Conservation (phyloP, 2,329 filamentous ascomycete species). For the Mycogone perniciosa region DNA sequence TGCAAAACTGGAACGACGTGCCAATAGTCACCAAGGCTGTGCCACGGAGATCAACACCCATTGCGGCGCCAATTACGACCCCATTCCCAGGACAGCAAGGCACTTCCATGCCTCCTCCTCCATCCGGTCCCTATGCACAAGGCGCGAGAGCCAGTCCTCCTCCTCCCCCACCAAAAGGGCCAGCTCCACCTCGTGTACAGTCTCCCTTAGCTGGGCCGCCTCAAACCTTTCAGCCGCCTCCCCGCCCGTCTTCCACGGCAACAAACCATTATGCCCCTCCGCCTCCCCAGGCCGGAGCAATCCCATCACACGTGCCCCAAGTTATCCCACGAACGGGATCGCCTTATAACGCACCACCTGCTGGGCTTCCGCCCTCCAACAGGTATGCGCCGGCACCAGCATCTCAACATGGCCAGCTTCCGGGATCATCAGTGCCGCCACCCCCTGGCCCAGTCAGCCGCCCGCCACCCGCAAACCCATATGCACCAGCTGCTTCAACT, state of each 20-base stretch:
- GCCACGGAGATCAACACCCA: slow-evolving; percentile 70
- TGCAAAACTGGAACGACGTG: slow-evolving; percentile 89
- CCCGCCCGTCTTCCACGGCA: slow-evolving; percentile 57
- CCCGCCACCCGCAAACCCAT: slow-evolving; percentile 40
- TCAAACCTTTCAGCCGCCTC: slow-evolving; percentile 46
- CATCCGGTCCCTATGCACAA: slow-evolving; percentile 49
- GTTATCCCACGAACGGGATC: slow-evolving; percentile 69
- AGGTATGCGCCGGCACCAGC: slow-evolving; percentile 67
- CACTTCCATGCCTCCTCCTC: slow-evolving; percentile 50
- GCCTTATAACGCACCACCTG: slow-evolving; percentile 77
- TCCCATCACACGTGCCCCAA: slow-evolving; percentile 48
- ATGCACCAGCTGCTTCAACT: slow-evolving; percentile 30
- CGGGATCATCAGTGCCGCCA: slow-evolving; percentile 31
- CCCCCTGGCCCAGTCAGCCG: slow-evolving; percentile 36
- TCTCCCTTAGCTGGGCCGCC: slow-evolving; percentile 58
- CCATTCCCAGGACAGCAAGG: slow-evolving; percentile 66
- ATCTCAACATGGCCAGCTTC: slow-evolving; percentile 45
- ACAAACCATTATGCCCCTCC: slow-evolving; percentile 46
- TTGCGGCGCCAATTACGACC: slow-evolving; percentile 60
- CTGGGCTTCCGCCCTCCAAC: slow-evolving; percentile 61
- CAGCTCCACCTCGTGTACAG: slow-evolving; percentile 60
- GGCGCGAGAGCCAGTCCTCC: slow-evolving; percentile 63
- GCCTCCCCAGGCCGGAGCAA: slow-evolving; percentile 59
- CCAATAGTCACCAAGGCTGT: slow-evolving; percentile 74
- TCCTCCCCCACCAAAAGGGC: slow-evolving; percentile 78